Base-by-base conservation (phyloP, 2,329 filamentous ascomycete species). In the Rhynchosporium secalis region DNA sequence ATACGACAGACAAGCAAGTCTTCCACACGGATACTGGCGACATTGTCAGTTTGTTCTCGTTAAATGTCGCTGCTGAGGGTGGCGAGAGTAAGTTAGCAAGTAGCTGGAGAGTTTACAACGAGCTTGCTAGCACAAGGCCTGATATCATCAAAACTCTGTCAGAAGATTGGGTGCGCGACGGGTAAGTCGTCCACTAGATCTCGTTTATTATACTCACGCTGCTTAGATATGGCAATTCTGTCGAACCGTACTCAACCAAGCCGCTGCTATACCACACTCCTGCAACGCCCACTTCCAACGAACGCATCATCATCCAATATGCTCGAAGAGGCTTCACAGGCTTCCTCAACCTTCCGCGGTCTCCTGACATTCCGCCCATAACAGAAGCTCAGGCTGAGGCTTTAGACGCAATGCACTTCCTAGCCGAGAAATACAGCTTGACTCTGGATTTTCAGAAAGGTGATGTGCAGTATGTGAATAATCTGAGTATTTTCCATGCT, bases 291-390 rank as follows among this genome's bases (percentile, higher is more conserved):
- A 72, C 71, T 0, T 70, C 72, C 0, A 81, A 83, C 0, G 81
- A 87, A 68, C 78, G 83, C 1, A 72, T 88, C 1, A 73, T 84
- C 6, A 79, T 88, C 36, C 84, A 88, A 65, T 88, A 87, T 65
- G 83, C 81, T 0, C 80, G 86, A 2, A 79, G 85, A 1, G 76
- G 75, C 31, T 87, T 87, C 66, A 85, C 84, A 58, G 77, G 86
- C 2, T 87, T 83, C 68, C 78, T 80, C 65, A 78, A 78, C 0
- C 75, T 85, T 1, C 83, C 84, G 3, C 78, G 85, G 52, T 81
- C 77, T 7, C 61, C 76, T 1, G 71, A 79, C 26, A 83, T 89
- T 56, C 85, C 86, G 12, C 79, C 85, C 3, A 76, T 80, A 29
- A 77, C 75, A 6, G 75, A 78, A 69, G 76, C 74, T 2, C 77